Evolutionary conservation across 768 basidiomycete genomes (phyloP), one percentile per base, ranked within the genome.

Genomic region (Lentinula raphanica): DNA sequence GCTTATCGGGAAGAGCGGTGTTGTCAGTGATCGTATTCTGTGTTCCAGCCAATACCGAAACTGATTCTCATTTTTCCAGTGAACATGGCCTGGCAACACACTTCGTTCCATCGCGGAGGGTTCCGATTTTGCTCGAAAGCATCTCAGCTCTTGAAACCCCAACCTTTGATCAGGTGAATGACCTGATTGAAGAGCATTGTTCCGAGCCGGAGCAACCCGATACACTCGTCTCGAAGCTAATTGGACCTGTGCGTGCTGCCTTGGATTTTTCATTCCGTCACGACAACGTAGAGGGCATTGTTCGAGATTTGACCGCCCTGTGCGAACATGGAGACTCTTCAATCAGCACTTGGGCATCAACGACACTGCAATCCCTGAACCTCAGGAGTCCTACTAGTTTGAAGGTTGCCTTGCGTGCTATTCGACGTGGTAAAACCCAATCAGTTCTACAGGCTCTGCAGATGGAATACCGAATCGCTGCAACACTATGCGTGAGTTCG

Each of bases 81-180:
- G 93, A 94, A 62, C 84, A 87, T 65, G 96, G 97, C 31, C 80
- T 98, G 65, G 95, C 96, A 3, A 98, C 97, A 2, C 97, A 99
- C 71, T 98, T 80, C 66, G 82, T 98, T 54, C 85, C 92, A 9
- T 87, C 91, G 15, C 76, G 86, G 56, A 80, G 87, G 38, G 75
- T 97, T 36, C 84, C 89, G 15, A 77, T 79, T 40, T 81, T 98
- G 49, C 75, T 92, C 40, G 78, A 85, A 55, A 81, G 85, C 58
- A 74, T 98, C 56, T 79, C 85, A 17, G 74, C 77, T 29, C 69
- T 86, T 40, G 82, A 86, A 58, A 68, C 77, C 28, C 75, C 78
- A 0, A 72, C 74, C 56, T 59, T 62, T 13, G 70, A 60, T 39
- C 58, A 71, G 9, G 73, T 82, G 67, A 71, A 81, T 62, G 75